Percentiles rank a stretch among this genome's conserved stretches.
phyloP scores from a whole-genome alignment of 768 basidiomycete genomes.

The Lactarius sanguifluus region DNA sequence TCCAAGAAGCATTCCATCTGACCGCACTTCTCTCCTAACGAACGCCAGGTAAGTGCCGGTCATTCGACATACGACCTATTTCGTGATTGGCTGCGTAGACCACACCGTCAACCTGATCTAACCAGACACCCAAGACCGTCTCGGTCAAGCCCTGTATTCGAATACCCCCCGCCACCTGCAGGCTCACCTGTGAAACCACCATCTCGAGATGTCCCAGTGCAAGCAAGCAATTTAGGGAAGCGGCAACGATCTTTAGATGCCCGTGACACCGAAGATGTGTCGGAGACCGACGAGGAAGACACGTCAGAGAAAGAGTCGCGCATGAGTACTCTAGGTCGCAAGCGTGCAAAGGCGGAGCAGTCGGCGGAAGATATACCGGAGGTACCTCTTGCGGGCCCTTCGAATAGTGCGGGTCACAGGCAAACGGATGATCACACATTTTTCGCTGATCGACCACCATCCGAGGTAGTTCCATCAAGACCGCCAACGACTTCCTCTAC shows the following conservation, averaged over 20 bases:
- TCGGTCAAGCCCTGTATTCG: constrained; percentile 26
- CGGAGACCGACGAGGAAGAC: constrained; percentile 45
- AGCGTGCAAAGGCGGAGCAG: constrained; percentile 46
- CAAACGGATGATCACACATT: constrained; percentile 6
- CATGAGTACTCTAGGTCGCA: constrained; percentile 46
- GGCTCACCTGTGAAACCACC: constrained; percentile 26
- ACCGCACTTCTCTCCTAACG: constrained; percentile 13
- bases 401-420: neutral
- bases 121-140: constrained; percentile 8
- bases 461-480: constrained; percentile 1
- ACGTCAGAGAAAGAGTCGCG: constrained; percentile 41
- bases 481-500: constrained; percentile 5
- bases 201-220: constrained; percentile 41
- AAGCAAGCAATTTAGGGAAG: constrained; percentile 58
- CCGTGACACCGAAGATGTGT: constrained; percentile 43
- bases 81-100: neutral
- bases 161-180: constrained; percentile 29
- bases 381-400: constrained; percentile 20
- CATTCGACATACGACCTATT: neutral
- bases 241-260: constrained; percentile 54
- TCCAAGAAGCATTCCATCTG: constrained; percentile 13
- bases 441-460: neutral
- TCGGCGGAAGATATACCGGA: constrained; percentile 28
- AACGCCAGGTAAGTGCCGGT: constrained; percentile 18
- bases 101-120: constrained; percentile 15